Evolutionary conservation across 2,329 filamentous ascomycete genomes (phyloP).

Genomic region (Cercospora sp.): DNA sequence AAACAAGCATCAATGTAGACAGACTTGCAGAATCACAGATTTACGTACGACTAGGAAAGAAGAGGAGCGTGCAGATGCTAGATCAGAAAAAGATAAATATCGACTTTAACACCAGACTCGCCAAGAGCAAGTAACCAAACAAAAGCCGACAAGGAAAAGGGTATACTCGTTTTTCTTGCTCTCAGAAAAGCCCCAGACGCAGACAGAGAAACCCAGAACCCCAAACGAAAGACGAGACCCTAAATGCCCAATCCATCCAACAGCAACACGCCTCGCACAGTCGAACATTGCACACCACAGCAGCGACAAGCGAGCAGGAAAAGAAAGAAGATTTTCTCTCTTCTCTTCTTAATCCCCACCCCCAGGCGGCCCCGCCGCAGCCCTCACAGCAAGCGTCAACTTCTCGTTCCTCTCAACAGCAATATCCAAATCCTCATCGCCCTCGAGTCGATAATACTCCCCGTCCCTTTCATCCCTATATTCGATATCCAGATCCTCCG

Average conservation of each 20-base stretch:
- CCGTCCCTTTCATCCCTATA: constrained; percentile 84
- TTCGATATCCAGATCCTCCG: constrained; percentile 67
- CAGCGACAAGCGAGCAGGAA: not conserved
- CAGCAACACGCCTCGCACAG: not conserved
- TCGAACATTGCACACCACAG: not conserved
- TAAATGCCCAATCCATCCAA: not conserved
- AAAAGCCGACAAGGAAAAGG: not conserved
- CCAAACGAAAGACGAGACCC: not conserved
- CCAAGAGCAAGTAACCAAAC: not conserved
- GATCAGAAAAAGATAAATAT: not conserved
- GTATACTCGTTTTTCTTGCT: not conserved
- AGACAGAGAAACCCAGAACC: not conserved
- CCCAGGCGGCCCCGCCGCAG: constrained; percentile 7
- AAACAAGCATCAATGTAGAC: too few relatives aligned
- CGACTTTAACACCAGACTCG: not conserved
- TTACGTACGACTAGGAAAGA: too few relatives aligned
- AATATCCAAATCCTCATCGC: constrained; percentile 75
- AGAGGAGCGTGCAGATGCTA: not conserved
- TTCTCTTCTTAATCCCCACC: not conserved
- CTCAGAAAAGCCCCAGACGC: not conserved
- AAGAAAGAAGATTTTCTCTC: not conserved
- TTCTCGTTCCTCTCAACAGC: constrained; percentile 85
- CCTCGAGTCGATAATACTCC: constrained; percentile 71
- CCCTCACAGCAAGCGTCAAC: constrained; percentile 62
- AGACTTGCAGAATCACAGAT: too few relatives aligned